Conservation (phyloP, 1,284 basidiomycete species). For the Lentinus polychrous region DNA sequence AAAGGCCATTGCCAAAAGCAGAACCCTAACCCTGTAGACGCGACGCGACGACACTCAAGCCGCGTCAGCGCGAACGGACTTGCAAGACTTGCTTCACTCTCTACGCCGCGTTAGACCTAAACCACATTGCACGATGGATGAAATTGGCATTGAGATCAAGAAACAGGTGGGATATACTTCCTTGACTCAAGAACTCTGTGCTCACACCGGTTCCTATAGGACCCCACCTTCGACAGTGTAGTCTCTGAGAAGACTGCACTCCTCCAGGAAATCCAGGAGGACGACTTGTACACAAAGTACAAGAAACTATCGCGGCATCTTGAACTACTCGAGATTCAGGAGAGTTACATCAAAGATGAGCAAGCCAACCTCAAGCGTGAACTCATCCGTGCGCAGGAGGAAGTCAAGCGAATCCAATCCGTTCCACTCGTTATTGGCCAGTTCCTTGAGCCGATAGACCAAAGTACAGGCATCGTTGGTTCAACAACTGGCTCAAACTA, state of each 20-base stretch:
- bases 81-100: conserved; percentile 4
- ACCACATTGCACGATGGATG: conserved; percentile 51
- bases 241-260: conserved; percentile 85
- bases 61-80: conserved; percentile 44
- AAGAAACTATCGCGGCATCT: conserved; percentile 90
- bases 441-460: conserved; percentile 98
- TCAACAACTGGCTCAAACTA: conserved; percentile 99
- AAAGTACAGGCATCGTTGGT: conserved; percentile 95
- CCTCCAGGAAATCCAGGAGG: conserved; percentile 81
- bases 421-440: conserved; percentile 99
- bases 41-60: conserved; percentile 22
- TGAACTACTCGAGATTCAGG: conserved; percentile 92
- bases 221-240: conserved; percentile 84
- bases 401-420: conserved; percentile 98
- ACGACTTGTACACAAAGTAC: conserved; percentile 93
- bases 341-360: conserved; percentile 99
- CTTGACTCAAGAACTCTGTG: conserved; percentile 2
- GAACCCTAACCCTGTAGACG: conserved; percentile 5
- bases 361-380: conserved; percentile 97
- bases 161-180: conserved; percentile 55
- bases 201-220: conserved; percentile 38
- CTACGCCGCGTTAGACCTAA: not conserved
- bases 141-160: conserved; percentile 79
- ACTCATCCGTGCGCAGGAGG: conserved; percentile 96
- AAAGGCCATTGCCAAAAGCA: too few species aligned